Conservation (phyloP, 805 yeast genomes). For the Cephaloascus fragrans region DNA sequence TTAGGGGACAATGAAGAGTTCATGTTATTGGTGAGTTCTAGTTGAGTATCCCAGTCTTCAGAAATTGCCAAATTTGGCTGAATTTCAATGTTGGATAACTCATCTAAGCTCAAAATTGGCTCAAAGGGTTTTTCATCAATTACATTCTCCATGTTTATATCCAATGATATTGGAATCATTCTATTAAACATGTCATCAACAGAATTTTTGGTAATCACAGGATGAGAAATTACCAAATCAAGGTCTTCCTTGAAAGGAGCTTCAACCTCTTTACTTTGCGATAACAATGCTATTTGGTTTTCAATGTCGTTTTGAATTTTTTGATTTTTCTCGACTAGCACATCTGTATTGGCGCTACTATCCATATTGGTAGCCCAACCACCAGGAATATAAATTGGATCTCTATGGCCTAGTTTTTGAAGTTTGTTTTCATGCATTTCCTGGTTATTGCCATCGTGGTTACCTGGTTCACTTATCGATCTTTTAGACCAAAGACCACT, state of each 20-base stretch:
- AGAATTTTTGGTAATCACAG: neutral
- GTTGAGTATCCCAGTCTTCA: constrained; percentile 56
- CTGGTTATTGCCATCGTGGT: constrained; percentile 19
- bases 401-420: constrained; percentile 9
- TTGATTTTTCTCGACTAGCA: constrained; percentile 1
- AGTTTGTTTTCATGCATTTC: constrained; percentile 21
- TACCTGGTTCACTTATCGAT: constrained; percentile 14
- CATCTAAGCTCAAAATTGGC: constrained; percentile 42
- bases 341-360: neutral
- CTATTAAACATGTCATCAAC: neutral
- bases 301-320: neutral
- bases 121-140: constrained; percentile 62
- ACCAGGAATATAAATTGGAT: constrained; percentile 15
- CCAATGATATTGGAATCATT: constrained; percentile 1
- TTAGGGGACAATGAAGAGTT: constrained; percentile 27
- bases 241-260: neutral
- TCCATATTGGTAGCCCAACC: constrained; percentile 13
- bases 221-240: neutral
- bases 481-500: neutral
- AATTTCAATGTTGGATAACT: constrained; percentile 23
- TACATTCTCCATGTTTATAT: constrained; percentile 15
- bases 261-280: neutral
- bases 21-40: constrained; percentile 38
- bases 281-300: neutral
- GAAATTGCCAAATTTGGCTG: constrained; percentile 39